These are phyloP conservation scores for Trichoderma sp. DNA, from an alignment of 2,329 filamentous ascomycete genomes.

Conservation along the genomic window DNA sequence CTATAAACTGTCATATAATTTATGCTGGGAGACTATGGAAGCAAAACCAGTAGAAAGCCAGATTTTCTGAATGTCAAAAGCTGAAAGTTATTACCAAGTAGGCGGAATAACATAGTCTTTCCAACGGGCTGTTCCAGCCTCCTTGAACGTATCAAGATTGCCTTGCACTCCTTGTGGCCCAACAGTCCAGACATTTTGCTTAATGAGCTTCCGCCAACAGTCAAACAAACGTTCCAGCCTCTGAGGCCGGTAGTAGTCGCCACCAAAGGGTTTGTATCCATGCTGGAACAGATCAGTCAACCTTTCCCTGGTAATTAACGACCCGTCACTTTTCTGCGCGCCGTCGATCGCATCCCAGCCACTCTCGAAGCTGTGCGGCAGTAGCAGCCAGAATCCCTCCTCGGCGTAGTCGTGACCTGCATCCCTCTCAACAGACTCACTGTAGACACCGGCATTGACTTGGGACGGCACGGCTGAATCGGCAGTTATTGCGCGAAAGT, in stretches of 20 bases:
- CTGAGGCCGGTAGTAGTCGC: slow-evolving; percentile 30
- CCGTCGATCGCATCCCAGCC: neutral
- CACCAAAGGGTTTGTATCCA: slow-evolving; percentile 37
- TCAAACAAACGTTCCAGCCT: slow-evolving; percentile 22
- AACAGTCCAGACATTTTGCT: slow-evolving; percentile 20
- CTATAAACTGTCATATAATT: neutral
- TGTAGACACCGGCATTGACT: neutral
- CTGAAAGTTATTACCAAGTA: slow-evolving; percentile 13
- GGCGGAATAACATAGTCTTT: slow-evolving; percentile 21
- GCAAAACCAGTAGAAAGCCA: neutral
- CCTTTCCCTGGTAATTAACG: neutral
- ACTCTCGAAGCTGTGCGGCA: neutral
- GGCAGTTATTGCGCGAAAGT: neutral
- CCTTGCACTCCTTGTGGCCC: slow-evolving; percentile 22
- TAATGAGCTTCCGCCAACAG: slow-evolving; percentile 15
- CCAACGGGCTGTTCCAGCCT: slow-evolving; percentile 16
- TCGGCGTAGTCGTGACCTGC: neutral
- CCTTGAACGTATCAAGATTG: slow-evolving; percentile 15
- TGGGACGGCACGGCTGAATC: neutral
- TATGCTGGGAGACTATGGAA: neutral
- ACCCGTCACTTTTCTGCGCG: slow-evolving; percentile 7
- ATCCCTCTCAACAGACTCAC: neutral
- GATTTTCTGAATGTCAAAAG: neutral
- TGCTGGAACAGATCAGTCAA: slow-evolving; percentile 36
- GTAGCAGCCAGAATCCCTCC: slow-evolving; percentile 1